A percentile compares a stretch with the other conserved stretches of the same genome.
These are phyloP conservation scores for Fusarium tjaetaba DNA, from an alignment of 2,329 filamentous ascomycete genomes.

Conservation along the genomic window DNA sequence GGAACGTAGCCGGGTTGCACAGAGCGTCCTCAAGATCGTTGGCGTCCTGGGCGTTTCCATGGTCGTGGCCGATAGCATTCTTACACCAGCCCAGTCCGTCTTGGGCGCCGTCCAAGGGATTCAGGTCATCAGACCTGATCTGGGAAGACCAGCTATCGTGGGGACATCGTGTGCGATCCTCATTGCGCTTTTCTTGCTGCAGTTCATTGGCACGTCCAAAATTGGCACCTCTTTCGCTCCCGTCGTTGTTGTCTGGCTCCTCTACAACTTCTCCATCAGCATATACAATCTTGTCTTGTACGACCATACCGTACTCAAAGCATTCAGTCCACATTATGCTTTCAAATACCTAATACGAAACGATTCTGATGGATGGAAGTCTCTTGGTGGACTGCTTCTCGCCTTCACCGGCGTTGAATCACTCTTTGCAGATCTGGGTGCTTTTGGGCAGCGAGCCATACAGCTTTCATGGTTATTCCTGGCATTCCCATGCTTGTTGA, in stretches of 20 bases:
- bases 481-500: slow-evolving; percentile 71
- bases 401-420: slow-evolving; percentile 84
- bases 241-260: slow-evolving; percentile 73
- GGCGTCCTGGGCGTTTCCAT: slow-evolving; percentile 74
- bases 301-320: slow-evolving; percentile 64
- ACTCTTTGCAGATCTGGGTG: slow-evolving; percentile 80
- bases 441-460: slow-evolving; percentile 75
- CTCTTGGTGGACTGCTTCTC: slow-evolving; percentile 76
- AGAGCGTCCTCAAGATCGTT: slow-evolving; percentile 66
- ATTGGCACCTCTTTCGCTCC: slow-evolving; percentile 71
- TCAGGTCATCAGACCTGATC: slow-evolving; percentile 65
- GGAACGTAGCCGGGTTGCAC: slow-evolving; percentile 64
- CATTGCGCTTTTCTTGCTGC: slow-evolving; percentile 69
- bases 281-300: slow-evolving; percentile 68
- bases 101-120: slow-evolving; percentile 74
- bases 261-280: slow-evolving; percentile 70
- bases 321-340: slow-evolving; percentile 68
- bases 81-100: slow-evolving; percentile 76
- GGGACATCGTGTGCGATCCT: slow-evolving; percentile 73
- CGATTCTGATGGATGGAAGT: slow-evolving; percentile 68
- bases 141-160: slow-evolving; percentile 66
- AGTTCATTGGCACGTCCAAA: slow-evolving; percentile 71
- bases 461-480: slow-evolving; percentile 78
- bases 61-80: slow-evolving; percentile 72
- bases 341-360: slow-evolving; percentile 69